A percentile compares a stretch with the other conserved stretches of the same genome.
Conservation (phyloP, 306 rosid genomes). For the Cucurbita ficifolia region DNA sequence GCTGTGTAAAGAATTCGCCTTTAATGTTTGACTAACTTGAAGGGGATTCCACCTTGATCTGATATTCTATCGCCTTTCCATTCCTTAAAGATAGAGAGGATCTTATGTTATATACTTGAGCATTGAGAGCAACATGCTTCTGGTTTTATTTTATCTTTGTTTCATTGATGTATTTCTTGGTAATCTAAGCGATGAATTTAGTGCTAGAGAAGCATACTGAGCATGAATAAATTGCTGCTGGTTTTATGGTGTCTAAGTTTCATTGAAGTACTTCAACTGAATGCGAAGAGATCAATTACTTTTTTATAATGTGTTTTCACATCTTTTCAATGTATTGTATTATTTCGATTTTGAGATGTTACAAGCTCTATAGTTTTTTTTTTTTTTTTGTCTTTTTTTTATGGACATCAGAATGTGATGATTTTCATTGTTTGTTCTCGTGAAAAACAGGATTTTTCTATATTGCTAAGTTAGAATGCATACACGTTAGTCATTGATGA, state of each 20-base stretch:
- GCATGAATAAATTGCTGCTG: background rate
- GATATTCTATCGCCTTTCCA: background rate
- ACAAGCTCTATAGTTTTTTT: background rate
- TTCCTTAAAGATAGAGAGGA: background rate
- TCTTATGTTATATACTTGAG: background rate
- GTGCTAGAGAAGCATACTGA: background rate
- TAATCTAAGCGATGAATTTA: background rate
- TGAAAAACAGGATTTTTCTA: background rate
- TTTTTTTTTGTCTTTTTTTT: background rate
- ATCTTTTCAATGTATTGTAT: background rate
- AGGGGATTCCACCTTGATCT: background rate
- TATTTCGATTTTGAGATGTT: background rate
- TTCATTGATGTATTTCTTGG: background rate
- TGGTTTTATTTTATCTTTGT: background rate
- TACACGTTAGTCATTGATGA: background rate
- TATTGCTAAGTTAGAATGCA: background rate
- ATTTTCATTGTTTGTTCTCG: background rate
- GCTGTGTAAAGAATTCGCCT: background rate
- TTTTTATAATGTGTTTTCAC: background rate
- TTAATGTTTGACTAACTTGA: background rate
- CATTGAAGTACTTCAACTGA: background rate
- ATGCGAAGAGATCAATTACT: background rate
- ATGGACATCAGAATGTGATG: background rate
- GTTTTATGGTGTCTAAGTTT: background rate
- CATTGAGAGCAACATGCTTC: background rate